Percentiles rank a stretch among this genome's conserved stretches.
Conservation (phyloP, 2,329 filamentous ascomycete genomes). For the Pseudocercospora fuligena region DNA sequence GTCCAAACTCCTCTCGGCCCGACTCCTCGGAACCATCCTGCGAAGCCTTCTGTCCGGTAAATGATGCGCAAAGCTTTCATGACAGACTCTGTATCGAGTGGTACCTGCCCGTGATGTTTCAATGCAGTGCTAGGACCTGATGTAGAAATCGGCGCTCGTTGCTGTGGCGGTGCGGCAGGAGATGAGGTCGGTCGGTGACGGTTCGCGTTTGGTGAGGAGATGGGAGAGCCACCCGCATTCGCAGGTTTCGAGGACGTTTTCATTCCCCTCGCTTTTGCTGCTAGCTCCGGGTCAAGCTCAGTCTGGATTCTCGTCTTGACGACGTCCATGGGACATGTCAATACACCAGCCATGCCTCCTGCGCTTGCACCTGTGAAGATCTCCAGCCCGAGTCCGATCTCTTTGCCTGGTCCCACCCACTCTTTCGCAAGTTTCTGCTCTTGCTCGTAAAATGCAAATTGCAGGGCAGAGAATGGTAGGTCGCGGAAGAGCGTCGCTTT, state of each 20-base stretch:
- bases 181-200: slow-evolving; percentile 24
- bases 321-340: slow-evolving; percentile 95
- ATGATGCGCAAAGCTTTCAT: slow-evolving; percentile 82
- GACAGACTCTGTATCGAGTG: slow-evolving; percentile 87
- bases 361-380: slow-evolving; percentile 87
- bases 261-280: slow-evolving; percentile 37
- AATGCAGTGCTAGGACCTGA: slow-evolving; percentile 86
- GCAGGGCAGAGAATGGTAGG: slow-evolving; percentile 90
- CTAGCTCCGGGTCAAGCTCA: slow-evolving; percentile 68
- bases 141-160: slow-evolving; percentile 71
- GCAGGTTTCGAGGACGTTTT: slow-evolving; percentile 14
- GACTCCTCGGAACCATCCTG: slow-evolving; percentile 92
- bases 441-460: slow-evolving; percentile 98
- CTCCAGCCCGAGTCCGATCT: slow-evolving; percentile 85
- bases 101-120: slow-evolving; percentile 75
- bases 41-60: slow-evolving; percentile 85
- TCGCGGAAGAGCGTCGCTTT: slow-evolving; percentile 94
- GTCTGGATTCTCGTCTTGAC: slow-evolving; percentile 97
- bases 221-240: slow-evolving; percentile 13
- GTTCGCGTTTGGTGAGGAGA: slow-evolving; percentile 19
- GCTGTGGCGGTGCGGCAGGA: slow-evolving; percentile 8
- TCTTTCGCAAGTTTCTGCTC: slow-evolving; percentile 80
- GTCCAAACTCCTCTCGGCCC: slow-evolving; percentile 95
- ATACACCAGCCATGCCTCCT: slow-evolving; percentile 87
- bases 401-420: slow-evolving; percentile 72